Base-by-base conservation (phyloP, 2,329 filamentous ascomycete genomes). In the Teratosphaeria viscida region DNA sequence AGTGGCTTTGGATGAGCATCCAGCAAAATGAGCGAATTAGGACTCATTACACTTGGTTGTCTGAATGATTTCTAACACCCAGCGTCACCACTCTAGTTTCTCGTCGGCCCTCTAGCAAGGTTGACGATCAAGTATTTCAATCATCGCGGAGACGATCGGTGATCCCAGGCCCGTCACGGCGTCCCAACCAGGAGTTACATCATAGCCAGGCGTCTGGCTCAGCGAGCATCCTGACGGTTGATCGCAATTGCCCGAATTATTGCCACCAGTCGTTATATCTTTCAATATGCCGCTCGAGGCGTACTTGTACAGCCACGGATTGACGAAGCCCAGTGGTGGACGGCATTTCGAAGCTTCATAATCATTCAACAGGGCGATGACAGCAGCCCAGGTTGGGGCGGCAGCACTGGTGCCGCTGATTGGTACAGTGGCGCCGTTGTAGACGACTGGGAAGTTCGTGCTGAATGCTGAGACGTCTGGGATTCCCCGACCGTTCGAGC, bases 351-450 rank as follows among this genome's bases (percentile, higher is more conserved):
- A 43, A 23, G 27, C 65, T 14, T 72, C 61, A 23, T 68, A 70
- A 57, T 75, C 68, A 56, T 76, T 76, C 61, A 76, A 66, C 16
- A 79, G 64, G 1, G 76, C 80, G 39, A 82, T 64, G 35, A 80
- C 71, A 0, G 76, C 67, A 1, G 82, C 80, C 54, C 84, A 81
- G 0, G 82, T 73, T 0, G 86, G 86, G 1, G 81, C 73, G 0
- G 84, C 79, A 32, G 82, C 80, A 12, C 76, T 79, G 1, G 68
- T 70, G 23, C 82, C 82, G 23, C 63, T 67, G 19, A 66, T 67
- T 5, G 68, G 66, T 4, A 69, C 65, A 37, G 74, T 70, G 0
- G 69, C 72, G 2, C 72, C 71, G 58, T 76, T 73, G 64, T 74
- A 73, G 19, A 78, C 67, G 19, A 73, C 72, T 2, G 65, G 65